These are phyloP conservation scores for Trichoderma gracile DNA, from an alignment of 2,329 filamentous ascomycete genomes.

Conservation along the genomic window DNA sequence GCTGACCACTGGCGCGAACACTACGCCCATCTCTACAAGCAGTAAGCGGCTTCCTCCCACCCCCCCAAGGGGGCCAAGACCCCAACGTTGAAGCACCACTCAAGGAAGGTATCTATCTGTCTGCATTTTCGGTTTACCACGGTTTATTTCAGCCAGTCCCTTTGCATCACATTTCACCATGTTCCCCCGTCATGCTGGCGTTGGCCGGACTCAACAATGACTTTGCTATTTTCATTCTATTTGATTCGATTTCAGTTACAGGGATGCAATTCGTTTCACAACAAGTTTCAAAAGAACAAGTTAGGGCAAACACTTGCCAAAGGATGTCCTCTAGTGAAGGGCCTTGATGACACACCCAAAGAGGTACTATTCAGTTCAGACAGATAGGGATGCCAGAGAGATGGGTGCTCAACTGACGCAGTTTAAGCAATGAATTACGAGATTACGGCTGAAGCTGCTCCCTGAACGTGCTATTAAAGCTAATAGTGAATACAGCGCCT, in stretches of 20 bases:
- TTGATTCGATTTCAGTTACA: background rate
- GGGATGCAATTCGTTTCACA: background rate
- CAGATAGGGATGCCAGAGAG: background rate
- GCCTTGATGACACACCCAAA: background rate
- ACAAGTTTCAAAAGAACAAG: background rate
- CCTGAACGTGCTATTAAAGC: background rate
- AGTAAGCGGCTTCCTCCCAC: background rate
- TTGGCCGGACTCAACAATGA: no score
- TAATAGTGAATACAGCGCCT: background rate
- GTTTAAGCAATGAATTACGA: background rate
- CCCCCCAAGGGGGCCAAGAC: background rate
- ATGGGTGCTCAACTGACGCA: background rate
- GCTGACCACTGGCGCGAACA: conserved; percentile 34
- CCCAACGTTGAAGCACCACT: no score
- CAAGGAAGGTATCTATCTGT: no score
- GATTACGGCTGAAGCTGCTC: background rate
- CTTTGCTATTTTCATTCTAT: background rate
- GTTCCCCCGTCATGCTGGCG: background rate
- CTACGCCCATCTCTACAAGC: conserved; percentile 25
- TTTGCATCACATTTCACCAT: background rate
- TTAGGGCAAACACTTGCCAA: background rate
- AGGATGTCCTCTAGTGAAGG: background rate
- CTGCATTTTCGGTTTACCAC: no score
- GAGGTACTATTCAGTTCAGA: background rate
- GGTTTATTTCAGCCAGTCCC: no score